Conservation (phyloP, 306 rosid species). For the Elaeagnus macrophylla region DNA sequence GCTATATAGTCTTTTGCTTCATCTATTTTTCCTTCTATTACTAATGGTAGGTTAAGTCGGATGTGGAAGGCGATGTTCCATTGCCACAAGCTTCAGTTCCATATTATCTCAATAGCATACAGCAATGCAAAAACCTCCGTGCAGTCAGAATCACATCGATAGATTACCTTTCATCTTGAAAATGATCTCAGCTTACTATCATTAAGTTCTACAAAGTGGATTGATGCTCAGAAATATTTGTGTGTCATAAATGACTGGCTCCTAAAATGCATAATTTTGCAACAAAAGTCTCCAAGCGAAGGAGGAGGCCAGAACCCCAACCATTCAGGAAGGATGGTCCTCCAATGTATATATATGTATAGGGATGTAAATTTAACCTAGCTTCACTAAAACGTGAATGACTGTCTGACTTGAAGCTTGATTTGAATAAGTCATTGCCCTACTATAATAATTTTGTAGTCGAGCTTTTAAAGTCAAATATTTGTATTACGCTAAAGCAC, state of each 20-base stretch:
- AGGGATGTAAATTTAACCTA: too few species aligned
- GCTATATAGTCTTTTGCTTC: slow-evolving; percentile 18
- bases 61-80: slow-evolving; percentile 92
- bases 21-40: slow-evolving; percentile 14
- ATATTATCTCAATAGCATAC: slow-evolving; percentile 50
- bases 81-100: slow-evolving; percentile 75
- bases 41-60: slow-evolving; percentile 51
- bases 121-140: slow-evolving; percentile 35
- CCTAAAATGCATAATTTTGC: slow-evolving; percentile 44
- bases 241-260: slow-evolving; percentile 71
- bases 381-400: too few species aligned
- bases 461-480: too few species aligned
- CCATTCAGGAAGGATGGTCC: slow-evolving; percentile 32
- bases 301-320: slow-evolving; percentile 21
- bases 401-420: too few species aligned
- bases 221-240: slow-evolving; percentile 68
- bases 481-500: too few species aligned
- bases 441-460: too few species aligned
- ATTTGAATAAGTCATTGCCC: too few species aligned
- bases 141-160: slow-evolving; percentile 58
- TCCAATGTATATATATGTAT: slow-evolving; percentile 76
- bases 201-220: slow-evolving; percentile 66
- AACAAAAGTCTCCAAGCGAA: slow-evolving; percentile 52
- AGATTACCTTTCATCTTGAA: slow-evolving; percentile 59
- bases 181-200: slow-evolving; percentile 50